Evolutionary conservation across 2,329 filamentous ascomycete genomes (phyloP).

Genomic region (Neodidymelliopsis sp.): DNA sequence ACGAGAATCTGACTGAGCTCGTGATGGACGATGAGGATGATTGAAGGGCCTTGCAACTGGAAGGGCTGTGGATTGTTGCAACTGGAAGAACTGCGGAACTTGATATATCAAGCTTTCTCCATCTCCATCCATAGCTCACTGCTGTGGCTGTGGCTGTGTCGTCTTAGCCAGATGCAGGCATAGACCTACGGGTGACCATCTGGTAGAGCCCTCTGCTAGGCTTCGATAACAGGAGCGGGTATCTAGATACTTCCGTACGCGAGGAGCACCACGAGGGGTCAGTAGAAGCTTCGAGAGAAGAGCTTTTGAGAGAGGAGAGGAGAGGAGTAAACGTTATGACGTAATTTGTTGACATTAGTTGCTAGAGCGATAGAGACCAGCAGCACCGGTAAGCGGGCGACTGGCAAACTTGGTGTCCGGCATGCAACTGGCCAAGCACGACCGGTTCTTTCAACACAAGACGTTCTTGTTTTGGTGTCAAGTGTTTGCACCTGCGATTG

Average conservation of each 20-base stretch:
- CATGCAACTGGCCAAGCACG: not conserved
- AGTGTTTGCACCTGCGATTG: not conserved
- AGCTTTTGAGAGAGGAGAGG: not conserved
- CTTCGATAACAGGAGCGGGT: too few relatives aligned
- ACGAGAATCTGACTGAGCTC: conserved; percentile 71
- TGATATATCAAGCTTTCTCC: not conserved
- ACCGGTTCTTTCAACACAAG: too few relatives aligned
- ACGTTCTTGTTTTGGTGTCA: not conserved
- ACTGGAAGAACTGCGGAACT: not conserved
- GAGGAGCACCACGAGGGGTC: not conserved
- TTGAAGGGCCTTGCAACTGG: not conserved
- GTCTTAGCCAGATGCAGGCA: too few relatives aligned
- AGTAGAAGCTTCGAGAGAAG: not conserved
- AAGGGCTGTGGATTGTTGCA: too few relatives aligned
- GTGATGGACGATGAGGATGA: conserved; percentile 72
- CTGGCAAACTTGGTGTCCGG: not conserved
- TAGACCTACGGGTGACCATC: too few relatives aligned
- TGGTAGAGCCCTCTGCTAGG: too few relatives aligned
- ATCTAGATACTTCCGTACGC: not conserved
- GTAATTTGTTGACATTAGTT: conserved; percentile 24
- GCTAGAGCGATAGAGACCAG: conserved; percentile 14
- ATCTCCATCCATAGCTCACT: not conserved
- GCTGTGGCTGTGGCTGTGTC: not conserved
- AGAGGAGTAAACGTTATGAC: conserved; percentile 5
- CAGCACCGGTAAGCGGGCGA: not conserved